Percentiles rank a stretch among this genome's conserved stretches.
These are phyloP conservation scores for Malus hybrid DNA, from an alignment of 331 rosid genomes.

Conservation along the genomic window DNA sequence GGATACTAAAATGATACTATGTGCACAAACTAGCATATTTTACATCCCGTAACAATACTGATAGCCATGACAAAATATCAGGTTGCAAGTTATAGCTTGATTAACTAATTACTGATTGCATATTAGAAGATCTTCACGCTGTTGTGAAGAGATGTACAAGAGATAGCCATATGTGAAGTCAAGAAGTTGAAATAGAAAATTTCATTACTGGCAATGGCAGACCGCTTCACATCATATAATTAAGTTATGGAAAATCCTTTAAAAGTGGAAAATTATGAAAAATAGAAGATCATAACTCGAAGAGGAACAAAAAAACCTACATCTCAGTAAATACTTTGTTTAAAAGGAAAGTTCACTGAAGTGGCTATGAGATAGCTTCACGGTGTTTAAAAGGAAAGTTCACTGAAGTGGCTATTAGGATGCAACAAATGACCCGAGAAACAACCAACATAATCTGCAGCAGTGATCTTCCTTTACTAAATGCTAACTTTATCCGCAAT, in stretches of 20 bases:
- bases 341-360: neutral
- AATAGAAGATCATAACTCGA: slow-evolving; percentile 5
- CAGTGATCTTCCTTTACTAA: neutral
- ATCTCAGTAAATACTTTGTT: neutral
- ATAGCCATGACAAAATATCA: neutral
- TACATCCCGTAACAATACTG: neutral
- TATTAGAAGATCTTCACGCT: neutral
- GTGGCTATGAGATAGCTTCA: neutral
- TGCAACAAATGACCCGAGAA: neutral
- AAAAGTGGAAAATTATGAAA: neutral
- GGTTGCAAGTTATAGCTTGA: neutral
- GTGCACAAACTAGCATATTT: neutral
- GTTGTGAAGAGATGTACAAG: neutral
- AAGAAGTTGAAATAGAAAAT: neutral
- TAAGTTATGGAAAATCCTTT: neutral
- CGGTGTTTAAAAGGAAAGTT: neutral
- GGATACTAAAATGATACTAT: neutral
- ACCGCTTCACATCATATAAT: neutral
- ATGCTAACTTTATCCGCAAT: neutral
- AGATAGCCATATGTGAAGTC: neutral
- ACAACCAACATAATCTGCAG: neutral
- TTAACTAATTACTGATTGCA: neutral
- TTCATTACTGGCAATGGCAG: neutral
- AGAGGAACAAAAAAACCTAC: neutral
- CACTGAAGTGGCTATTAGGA: neutral